Evolutionary conservation across 1,139 yeast species (phyloP).

Genomic region (Candida tetrigidarum): DNA sequence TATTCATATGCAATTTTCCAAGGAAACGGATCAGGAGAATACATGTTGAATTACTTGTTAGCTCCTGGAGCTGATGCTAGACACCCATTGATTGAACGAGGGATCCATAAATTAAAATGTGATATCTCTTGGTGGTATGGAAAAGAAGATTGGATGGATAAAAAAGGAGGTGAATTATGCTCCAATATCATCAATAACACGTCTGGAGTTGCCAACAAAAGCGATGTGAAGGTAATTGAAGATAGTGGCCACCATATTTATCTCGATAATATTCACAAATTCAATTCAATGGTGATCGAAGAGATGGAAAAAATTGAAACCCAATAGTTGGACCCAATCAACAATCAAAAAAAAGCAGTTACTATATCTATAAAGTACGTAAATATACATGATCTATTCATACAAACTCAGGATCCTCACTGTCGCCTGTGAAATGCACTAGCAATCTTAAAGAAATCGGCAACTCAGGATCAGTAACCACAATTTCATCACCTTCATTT

Average conservation of each 20-base stretch:
- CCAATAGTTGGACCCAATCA: no score
- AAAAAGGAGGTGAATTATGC: conserved; percentile 54
- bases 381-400: background rate
- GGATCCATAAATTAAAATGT: conserved; percentile 51
- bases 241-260: conserved; percentile 76
- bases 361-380: background rate
- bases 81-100: conserved; percentile 56
- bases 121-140: conserved; percentile 74
- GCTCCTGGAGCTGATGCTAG: conserved; percentile 82
- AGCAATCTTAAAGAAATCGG: conserved; percentile 46
- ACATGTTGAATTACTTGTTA: conserved; percentile 66
- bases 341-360: no score
- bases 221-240: conserved; percentile 50
- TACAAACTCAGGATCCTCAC: conserved; percentile 17
- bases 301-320: conserved; percentile 28
- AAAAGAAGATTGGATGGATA: conserved; percentile 79
- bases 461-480: conserved; percentile 59
- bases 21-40: conserved; percentile 76
- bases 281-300: conserved; percentile 51
- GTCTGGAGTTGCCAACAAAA: conserved; percentile 20
- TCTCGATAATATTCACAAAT: conserved; percentile 57
- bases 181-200: conserved; percentile 36
- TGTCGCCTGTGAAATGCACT: conserved; percentile 29
- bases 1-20: conserved; percentile 75
- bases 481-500: conserved; percentile 50